Evolutionary conservation across 768 basidiomycete species (phyloP), one percentile per base, ranked within the genome.

Genomic region (Cystoderma amianthinum): DNA sequence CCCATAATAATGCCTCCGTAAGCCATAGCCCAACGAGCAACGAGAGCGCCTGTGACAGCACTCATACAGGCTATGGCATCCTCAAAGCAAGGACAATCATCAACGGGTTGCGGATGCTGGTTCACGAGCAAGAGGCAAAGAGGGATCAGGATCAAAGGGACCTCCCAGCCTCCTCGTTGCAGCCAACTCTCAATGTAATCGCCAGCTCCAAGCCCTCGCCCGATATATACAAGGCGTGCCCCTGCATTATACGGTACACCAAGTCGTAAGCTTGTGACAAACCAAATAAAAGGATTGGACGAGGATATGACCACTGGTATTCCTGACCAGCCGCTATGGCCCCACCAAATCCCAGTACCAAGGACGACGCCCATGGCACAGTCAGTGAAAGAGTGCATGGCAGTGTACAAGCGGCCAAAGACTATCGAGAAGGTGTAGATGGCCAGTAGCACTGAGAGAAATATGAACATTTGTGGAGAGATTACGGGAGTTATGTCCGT

Each of bases 11-110:
- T 54, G n/a, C 67, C 72, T 30, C 61, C 58, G 25, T 68, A 70
- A 9, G 57, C 49, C 54, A 69, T 69, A 20, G 60, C 68, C 92
- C 93, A 96, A 33, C 75, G 69, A 0, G 78, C 79, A 0, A 92
- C 56, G 17, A 76, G 63, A 15, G 71, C 65, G n/a, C 95, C 95
- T 24, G 85, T 67, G 13, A 88, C 70, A 32, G 92, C 92, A 18
- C 87, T 82, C n/a, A 86, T 64, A 48, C 93, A 85, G 0, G 95
- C 92, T 38, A 97, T 94, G 2, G 94, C 90, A 54, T 98, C 95
- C 56, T 96, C 95, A 60, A 96, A 99, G 61, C 95, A 97, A 2
- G 95, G 95, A 50, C 95, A 97, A 52, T 95, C 91, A 43, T 98
- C 94, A 6, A 95, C 87, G 0, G 95, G 95, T 49, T 94, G 85